A percentile compares a stretch with the other conserved stretches of the same genome.
phyloP scores from a whole-genome alignment of 2,329 filamentous ascomycete genomes.

The Chalara sp. region DNA sequence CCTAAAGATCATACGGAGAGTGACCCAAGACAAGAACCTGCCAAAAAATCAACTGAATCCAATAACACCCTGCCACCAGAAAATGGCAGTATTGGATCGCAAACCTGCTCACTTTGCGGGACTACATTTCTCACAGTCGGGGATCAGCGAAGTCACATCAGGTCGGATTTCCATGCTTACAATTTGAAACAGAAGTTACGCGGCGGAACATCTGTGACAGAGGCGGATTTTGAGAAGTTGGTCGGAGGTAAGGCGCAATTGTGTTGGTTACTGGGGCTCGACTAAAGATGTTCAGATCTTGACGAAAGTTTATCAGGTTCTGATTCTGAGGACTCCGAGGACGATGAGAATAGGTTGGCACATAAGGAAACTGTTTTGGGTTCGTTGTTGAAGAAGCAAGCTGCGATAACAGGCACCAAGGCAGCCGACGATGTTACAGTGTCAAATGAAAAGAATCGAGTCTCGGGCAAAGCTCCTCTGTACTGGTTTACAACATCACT shows the following conservation, averaged over 20 bases:
- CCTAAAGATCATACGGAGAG: conserved; percentile 23
- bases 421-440: conserved; percentile 40
- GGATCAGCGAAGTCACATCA: conserved; percentile 80
- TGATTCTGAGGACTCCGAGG: conserved; percentile 62
- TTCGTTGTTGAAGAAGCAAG: conserved; percentile 75
- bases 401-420: conserved; percentile 52
- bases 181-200: conserved; percentile 90
- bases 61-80: conserved; percentile 29
- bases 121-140: conserved; percentile 64
- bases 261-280: neutral
- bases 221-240: conserved; percentile 79
- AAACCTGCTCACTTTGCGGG: conserved; percentile 75
- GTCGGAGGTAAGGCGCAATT: conserved; percentile 43
- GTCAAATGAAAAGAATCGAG: conserved; percentile 43
- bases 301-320: conserved; percentile 93
- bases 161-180: conserved; percentile 88
- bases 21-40: conserved; percentile 14
- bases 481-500: conserved; percentile 78
- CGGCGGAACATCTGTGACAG: conserved; percentile 63
- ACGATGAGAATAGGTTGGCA: conserved; percentile 47
- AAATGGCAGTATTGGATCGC: conserved; percentile 49
- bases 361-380: conserved; percentile 66
- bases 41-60: conserved; percentile 24
- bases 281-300: conserved; percentile 45
- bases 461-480: conserved; percentile 63